phyloP scores from a whole-genome alignment of 768 basidiomycete genomes.

The Rhizopogon rudus region DNA sequence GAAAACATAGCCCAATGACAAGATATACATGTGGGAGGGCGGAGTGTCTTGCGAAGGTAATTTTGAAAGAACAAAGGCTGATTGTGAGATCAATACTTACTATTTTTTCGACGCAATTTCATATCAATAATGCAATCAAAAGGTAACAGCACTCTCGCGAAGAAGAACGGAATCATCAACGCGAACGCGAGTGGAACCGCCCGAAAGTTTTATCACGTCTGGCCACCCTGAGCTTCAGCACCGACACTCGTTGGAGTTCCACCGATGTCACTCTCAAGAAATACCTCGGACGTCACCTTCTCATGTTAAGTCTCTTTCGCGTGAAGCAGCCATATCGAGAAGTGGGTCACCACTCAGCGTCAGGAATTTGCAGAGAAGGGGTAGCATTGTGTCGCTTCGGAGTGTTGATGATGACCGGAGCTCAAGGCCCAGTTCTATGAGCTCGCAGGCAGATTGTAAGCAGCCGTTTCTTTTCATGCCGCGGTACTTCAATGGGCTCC shows the following conservation, averaged over 20 bases:
- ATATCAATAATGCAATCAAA: slow-evolving; percentile 16
- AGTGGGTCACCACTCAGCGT: slow-evolving; percentile 3
- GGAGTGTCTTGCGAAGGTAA: too few species aligned
- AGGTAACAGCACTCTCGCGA: slow-evolving; percentile 24
- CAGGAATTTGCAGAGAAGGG: slow-evolving; percentile 19
- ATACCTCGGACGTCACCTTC: slow-evolving; percentile 11
- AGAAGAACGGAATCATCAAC: slow-evolving; percentile 32
- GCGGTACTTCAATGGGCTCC: background rate
- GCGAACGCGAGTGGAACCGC: slow-evolving; percentile 46
- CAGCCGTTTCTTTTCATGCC: background rate
- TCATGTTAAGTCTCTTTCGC: slow-evolving; percentile 15
- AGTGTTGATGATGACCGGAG: slow-evolving; percentile 38
- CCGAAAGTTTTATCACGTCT: slow-evolving; percentile 23
- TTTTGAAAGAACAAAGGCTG: background rate
- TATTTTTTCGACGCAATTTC: background rate
- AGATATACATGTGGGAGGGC: too few species aligned
- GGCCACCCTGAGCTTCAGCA: slow-evolving; percentile 18
- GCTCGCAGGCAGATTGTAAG: slow-evolving; percentile 53
- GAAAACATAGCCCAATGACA: too few species aligned
- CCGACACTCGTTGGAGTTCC: slow-evolving; percentile 24
- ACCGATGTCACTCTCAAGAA: slow-evolving; percentile 11
- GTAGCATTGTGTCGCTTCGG: slow-evolving; percentile 36
- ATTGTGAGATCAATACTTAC: slow-evolving; percentile 21
- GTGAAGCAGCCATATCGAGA: slow-evolving; percentile 10
- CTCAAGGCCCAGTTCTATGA: slow-evolving; percentile 39